Conservation (phyloP, 169 alveolate genomes). For the Eimeria mitis region DNA sequence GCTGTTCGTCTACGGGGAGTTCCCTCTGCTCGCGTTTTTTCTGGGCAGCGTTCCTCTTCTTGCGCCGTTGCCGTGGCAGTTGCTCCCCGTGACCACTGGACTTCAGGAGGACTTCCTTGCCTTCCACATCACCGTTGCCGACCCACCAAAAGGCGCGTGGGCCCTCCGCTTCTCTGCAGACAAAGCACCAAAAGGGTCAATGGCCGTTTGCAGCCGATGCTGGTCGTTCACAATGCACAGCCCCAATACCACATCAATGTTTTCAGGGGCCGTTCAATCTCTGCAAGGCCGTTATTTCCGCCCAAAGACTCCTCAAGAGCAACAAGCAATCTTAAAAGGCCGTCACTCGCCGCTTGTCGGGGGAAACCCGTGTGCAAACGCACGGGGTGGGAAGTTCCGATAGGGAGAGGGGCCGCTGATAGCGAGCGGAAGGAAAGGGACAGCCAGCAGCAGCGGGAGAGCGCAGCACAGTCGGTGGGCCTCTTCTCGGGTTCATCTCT, state of each 20-base stretch:
- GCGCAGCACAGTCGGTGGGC: neutral
- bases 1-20: neutral
- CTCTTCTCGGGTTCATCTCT: neutral
- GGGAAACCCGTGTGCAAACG: neutral
- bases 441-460: neutral
- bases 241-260: neutral
- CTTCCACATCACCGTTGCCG: neutral
- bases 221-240: neutral
- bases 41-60: neutral
- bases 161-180: constrained; percentile 39
- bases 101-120: neutral
- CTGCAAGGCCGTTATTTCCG: neutral
- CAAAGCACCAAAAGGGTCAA: neutral
- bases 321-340: neutral
- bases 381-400: constrained; percentile 23
- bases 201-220: neutral
- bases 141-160: constrained; percentile 36
- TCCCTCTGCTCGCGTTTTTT: neutral
- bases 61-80: neutral
- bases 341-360: neutral
- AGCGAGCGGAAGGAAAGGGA: constrained; percentile 30
- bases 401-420: constrained; percentile 43
- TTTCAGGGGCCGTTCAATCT: neutral
- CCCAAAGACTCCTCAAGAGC: neutral
- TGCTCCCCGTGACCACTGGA: constrained; percentile 2